Base-by-base conservation (phyloP, 2,329 filamentous ascomycete species). In the Penicillium sp. region DNA sequence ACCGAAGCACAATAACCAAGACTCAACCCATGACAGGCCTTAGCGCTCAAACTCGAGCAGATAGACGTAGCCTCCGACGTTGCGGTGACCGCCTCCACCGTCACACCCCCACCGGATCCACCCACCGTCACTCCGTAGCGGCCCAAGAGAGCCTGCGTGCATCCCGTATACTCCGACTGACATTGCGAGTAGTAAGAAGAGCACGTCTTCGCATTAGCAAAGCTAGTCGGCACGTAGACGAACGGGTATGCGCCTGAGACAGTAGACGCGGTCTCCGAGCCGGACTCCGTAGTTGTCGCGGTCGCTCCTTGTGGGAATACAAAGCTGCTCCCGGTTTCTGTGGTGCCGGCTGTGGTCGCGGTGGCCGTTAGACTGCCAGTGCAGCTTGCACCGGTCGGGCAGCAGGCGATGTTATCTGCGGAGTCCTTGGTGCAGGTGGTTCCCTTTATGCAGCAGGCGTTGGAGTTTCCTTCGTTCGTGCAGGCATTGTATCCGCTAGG, bases 361-460 rank as follows among this genome's bases (percentile, higher is more conserved):
- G 68, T 54, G 3, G 43, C 52, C 2, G 52, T 71, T 10, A 87
- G 77, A 9, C 76, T 80, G 2, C 85, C 85, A 0, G 85, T 87
- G 66, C 85, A 88, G 27, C 75, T 80, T 14, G 81, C 81, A 50
- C 82, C 80, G 26, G 73, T 77, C 0, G 84, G 84, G 72, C 85
- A 88, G 76, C 85, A 88, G 25, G 85, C 85, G 53, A 87, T 81
- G 59, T 86, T 78, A 53, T 84, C 79, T 37, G 79, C 81, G 42
- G 73, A 72, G 70, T 88, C 85, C 50, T 79, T 77, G 43, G 81
- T 79, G 74, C 85, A 88, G 55, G 79, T 76, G 23, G 83, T 79
- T 49, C 76, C 77, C 42, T 75, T 72, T 33, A 74, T 75, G 71
- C 85, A 88, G 77, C 85, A 88, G 54, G 84, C 77, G 39, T 77